Evolutionary conservation across 352 stramenopile genomes (phyloP).

Genomic region (Globisporangium canariense): DNA sequence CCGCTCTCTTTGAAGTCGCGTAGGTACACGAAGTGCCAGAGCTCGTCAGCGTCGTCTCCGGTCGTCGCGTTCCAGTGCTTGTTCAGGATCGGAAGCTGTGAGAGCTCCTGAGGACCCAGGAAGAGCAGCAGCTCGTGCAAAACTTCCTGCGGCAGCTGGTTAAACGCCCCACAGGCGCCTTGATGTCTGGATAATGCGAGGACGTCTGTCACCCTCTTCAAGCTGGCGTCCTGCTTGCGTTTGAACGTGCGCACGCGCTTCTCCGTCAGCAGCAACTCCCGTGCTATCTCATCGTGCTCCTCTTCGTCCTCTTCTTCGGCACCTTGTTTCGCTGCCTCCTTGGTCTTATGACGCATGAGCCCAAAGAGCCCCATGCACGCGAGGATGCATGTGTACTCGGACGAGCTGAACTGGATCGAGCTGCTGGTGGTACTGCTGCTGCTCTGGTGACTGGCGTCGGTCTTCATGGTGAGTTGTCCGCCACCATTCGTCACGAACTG

Average conservation of each 20-base stretch:
- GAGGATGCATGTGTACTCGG: slow-evolving; percentile 58
- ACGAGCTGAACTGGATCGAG: slow-evolving; percentile 32
- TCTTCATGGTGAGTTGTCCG: slow-evolving; percentile 18
- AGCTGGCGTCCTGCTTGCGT: neutral
- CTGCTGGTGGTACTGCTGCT: neutral
- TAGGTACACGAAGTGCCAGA: slow-evolving; percentile 52
- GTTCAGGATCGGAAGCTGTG: slow-evolving; percentile 38
- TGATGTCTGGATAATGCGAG: neutral
- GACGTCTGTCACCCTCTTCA: neutral
- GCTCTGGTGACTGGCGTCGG: neutral
- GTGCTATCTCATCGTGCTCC: slow-evolving; percentile 14
- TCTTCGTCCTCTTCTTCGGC: slow-evolving; percentile 2
- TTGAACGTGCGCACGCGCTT: slow-evolving; percentile 11
- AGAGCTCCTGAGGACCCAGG: slow-evolving; percentile 43
- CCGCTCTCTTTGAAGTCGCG: slow-evolving; percentile 56
- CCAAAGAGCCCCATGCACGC: slow-evolving; percentile 60
- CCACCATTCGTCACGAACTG: slow-evolving; percentile 34
- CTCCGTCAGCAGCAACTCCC: slow-evolving; percentile 21
- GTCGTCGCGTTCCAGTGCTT: slow-evolving; percentile 30
- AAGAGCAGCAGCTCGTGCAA: slow-evolving; percentile 52
- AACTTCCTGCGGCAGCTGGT: slow-evolving; percentile 37
- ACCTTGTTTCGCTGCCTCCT: slow-evolving; percentile 18
- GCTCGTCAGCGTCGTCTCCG: slow-evolving; percentile 30
- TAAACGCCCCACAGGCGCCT: slow-evolving; percentile 8
- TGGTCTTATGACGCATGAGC: slow-evolving; percentile 51